Conservation (phyloP, 495 filamentous ascomycete genomes). For the Penicillium lagena region DNA sequence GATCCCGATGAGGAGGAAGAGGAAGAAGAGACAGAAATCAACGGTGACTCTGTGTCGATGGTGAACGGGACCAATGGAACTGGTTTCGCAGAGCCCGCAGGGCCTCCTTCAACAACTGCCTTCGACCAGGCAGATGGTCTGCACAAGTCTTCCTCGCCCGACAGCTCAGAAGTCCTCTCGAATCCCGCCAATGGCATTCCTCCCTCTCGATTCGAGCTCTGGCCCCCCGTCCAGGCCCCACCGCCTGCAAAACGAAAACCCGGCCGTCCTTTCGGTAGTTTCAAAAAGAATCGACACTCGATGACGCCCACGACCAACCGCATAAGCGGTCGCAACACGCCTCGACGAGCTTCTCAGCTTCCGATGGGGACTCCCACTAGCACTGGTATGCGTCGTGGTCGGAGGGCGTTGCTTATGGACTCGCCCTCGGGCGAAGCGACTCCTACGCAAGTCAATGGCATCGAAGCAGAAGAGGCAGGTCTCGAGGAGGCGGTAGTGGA, state of each 20-base stretch:
- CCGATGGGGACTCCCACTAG: constrained; percentile 20
- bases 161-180: constrained; percentile 3
- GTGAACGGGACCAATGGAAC: constrained; percentile 9
- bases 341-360: constrained; percentile 25
- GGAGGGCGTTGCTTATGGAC: constrained; percentile 28
- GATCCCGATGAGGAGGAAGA: constrained; percentile 53
- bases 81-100: constrained; percentile 23
- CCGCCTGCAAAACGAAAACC: constrained; percentile 32
- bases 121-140: constrained; percentile 31
- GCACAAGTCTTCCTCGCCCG: constrained; percentile 7
- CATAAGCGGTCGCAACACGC: constrained; percentile 32
- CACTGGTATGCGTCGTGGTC: constrained; percentile 29
- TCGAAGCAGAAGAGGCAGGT: constrained; percentile 4
- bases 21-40: constrained; percentile 36
- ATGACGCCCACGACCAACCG: constrained; percentile 26
- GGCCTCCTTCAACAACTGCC: constrained; percentile 30
- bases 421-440: constrained; percentile 23
- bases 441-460: constrained; percentile 11
- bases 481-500: too few relatives aligned
- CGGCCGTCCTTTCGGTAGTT: constrained; percentile 39
- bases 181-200: constrained; percentile 53
- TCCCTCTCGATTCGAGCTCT: constrained; percentile 75
- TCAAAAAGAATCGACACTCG: constrained; percentile 8
- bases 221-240: constrained; percentile 65
- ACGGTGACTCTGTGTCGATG: constrained; percentile 14